A percentile compares a stretch with the other conserved stretches of the same genome.
Evolutionary conservation across 1,284 basidiomycete species (phyloP).

Genomic region (Pascua sp.): DNA sequence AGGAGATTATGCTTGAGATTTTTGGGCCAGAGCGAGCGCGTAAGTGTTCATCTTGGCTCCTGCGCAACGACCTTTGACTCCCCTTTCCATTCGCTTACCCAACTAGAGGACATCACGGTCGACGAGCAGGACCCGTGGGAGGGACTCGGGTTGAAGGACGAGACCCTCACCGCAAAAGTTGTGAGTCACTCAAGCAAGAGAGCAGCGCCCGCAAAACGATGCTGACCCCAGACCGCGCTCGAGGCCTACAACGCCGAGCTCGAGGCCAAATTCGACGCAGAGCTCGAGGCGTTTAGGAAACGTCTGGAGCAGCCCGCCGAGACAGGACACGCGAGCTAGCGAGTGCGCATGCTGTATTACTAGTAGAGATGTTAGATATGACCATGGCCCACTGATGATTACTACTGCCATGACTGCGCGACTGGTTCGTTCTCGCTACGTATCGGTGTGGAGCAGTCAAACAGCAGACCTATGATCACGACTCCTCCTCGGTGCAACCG

Average conservation of each 20-base stretch:
- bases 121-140: constrained; percentile 30
- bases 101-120: constrained; percentile 11
- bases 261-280: constrained; percentile 24
- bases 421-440: no score
- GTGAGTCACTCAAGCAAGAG: constrained; percentile 17
- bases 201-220: background rate
- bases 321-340: background rate
- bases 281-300: constrained; percentile 23
- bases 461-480: no score
- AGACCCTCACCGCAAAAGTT: constrained; percentile 41
- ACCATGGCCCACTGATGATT: background rate
- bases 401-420: background rate
- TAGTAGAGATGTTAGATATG: background rate
- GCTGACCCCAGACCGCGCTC: constrained; percentile 19
- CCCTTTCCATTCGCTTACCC: background rate
- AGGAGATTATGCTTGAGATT: constrained; percentile 42
- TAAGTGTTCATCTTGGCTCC: constrained; percentile 20
- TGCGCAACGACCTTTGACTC: no score
- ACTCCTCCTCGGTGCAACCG: no score
- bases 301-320: constrained; percentile 10
- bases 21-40: constrained; percentile 43
- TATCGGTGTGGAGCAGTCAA: no score
- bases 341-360: background rate
- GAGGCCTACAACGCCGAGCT: constrained; percentile 40
- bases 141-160: constrained; percentile 34